These are phyloP conservation scores for Lentinus tigrinus DNA, from an alignment of 768 basidiomycete genomes.

Conservation along the genomic window DNA sequence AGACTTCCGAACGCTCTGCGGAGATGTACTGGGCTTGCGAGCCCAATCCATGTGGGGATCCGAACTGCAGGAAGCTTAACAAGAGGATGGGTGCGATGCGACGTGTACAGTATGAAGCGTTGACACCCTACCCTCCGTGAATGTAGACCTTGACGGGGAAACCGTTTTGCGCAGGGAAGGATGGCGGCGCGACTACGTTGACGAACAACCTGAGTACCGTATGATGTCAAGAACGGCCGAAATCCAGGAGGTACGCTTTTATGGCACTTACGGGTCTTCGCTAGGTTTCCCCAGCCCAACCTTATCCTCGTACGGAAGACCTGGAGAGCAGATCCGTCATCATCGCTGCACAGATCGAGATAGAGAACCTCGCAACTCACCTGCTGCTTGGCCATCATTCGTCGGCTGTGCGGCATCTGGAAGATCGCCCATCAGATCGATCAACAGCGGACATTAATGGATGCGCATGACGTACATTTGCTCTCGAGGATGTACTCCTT, in stretches of 20 bases:
- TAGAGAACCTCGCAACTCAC: slow-evolving; percentile 29
- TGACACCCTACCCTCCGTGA: slow-evolving; percentile 62
- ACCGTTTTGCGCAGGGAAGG: slow-evolving; percentile 38
- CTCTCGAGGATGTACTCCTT: slow-evolving; percentile 64
- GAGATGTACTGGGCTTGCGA: slow-evolving; percentile 68
- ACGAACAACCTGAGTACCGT: slow-evolving; percentile 49
- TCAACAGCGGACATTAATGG: neutral
- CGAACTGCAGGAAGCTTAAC: slow-evolving; percentile 72
- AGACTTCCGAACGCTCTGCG: slow-evolving; percentile 63
- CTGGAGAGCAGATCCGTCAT: slow-evolving; percentile 28
- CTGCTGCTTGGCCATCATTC: slow-evolving; percentile 63
- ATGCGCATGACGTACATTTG: slow-evolving; percentile 41
- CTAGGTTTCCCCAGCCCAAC: slow-evolving; percentile 66
- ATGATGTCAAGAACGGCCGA: too few relatives aligned
- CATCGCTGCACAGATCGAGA: neutral
- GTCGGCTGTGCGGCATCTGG: slow-evolving; percentile 60
- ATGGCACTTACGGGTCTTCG: slow-evolving; percentile 59
- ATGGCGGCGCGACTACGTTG: slow-evolving; percentile 63
- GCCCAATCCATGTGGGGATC: slow-evolving; percentile 63
- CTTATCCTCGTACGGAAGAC: slow-evolving; percentile 50
- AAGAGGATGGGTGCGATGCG: neutral
- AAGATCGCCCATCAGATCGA: neutral
- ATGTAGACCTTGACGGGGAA: slow-evolving; percentile 76
- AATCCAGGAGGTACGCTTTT: neutral
- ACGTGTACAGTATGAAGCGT: neutral